phyloP scores from a whole-genome alignment of 2,329 filamentous ascomycete genomes.

The Sporothrix mexicana region DNA sequence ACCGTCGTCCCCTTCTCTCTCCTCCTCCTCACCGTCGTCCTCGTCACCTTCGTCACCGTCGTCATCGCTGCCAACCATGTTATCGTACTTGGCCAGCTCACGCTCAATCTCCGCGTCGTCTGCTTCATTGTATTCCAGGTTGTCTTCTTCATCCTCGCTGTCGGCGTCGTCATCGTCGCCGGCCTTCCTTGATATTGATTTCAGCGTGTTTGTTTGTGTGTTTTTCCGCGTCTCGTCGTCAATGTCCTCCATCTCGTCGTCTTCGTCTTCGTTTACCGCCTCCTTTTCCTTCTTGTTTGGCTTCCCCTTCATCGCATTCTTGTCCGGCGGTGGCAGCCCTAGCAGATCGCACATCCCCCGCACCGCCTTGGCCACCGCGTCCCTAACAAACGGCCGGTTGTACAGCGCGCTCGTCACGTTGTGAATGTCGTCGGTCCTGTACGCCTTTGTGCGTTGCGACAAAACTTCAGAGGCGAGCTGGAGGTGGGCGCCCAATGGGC shows the following conservation, averaged over 20 bases:
- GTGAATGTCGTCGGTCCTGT: conserved; percentile 61
- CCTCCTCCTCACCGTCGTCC: conserved; percentile 34
- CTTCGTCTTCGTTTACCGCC: not conserved
- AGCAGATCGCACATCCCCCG: conserved; percentile 56
- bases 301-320: conserved; percentile 42
- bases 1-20: conserved; percentile 9
- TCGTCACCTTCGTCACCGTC: conserved; percentile 39
- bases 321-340: conserved; percentile 54
- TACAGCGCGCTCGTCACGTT: conserved; percentile 66
- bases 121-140: conserved; percentile 44
- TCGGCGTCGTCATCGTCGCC: conserved; percentile 45
- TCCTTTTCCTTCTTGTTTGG: conserved; percentile 41
- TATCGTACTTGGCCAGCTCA: conserved; percentile 32
- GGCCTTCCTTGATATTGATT: not conserved
- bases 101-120: conserved; percentile 34
- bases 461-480: conserved; percentile 50
- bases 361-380: conserved; percentile 56
- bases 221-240: conserved; percentile 12
- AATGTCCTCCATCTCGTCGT: not conserved
- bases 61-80: conserved; percentile 37
- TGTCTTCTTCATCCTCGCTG: conserved; percentile 45
- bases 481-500: conserved; percentile 46
- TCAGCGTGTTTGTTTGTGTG: not conserved
- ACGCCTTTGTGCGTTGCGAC: conserved; percentile 54
- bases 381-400: conserved; percentile 58